These are phyloP conservation scores for Pholiota microspora DNA, from an alignment of 768 basidiomycete species.

Conservation along the genomic window DNA sequence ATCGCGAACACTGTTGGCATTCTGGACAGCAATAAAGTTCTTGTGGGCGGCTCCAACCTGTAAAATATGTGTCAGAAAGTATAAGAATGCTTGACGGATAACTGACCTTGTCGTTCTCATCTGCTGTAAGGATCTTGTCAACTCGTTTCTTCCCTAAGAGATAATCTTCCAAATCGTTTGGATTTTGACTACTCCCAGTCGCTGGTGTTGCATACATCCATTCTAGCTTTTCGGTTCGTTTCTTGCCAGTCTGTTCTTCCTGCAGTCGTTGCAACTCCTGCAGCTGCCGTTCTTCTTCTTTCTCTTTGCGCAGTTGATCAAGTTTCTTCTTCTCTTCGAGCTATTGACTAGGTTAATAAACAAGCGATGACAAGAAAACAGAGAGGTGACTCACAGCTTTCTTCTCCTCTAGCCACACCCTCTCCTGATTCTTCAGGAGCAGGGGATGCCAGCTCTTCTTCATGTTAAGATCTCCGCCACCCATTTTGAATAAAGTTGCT, in stretches of 20 bases:
- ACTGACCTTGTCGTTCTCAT: slow-evolving; percentile 85
- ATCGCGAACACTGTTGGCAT: slow-evolving; percentile 88
- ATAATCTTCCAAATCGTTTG: slow-evolving; percentile 95
- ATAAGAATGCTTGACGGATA: background rate
- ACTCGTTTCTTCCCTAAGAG: slow-evolving; percentile 96
- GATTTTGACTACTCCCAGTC: slow-evolving; percentile 79
- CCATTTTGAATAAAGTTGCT: slow-evolving; percentile 69
- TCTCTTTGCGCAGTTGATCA: slow-evolving; percentile 95
- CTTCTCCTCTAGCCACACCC: slow-evolving; percentile 99
- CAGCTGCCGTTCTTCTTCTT: slow-evolving; percentile 94
- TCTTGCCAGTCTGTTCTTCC: slow-evolving; percentile 94
- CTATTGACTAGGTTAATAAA: slow-evolving; percentile 36
- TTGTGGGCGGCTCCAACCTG: slow-evolving; percentile 86
- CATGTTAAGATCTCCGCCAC: slow-evolving; percentile 98
- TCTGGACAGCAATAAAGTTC: slow-evolving; percentile 92
- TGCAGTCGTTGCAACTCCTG: slow-evolving; percentile 96
- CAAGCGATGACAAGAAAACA: background rate
- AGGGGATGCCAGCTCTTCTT: slow-evolving; percentile 99
- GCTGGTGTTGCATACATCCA: slow-evolving; percentile 99
- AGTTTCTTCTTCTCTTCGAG: slow-evolving; percentile 99
- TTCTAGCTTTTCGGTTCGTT: slow-evolving; percentile 90
- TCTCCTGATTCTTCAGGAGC: slow-evolving; percentile 97
- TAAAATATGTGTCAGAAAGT: background rate
- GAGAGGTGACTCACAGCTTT: slow-evolving; percentile 67
- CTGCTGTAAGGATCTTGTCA: slow-evolving; percentile 90